Conservation (phyloP, 1,284 basidiomycete genomes). For the Volvariella surrecta region DNA sequence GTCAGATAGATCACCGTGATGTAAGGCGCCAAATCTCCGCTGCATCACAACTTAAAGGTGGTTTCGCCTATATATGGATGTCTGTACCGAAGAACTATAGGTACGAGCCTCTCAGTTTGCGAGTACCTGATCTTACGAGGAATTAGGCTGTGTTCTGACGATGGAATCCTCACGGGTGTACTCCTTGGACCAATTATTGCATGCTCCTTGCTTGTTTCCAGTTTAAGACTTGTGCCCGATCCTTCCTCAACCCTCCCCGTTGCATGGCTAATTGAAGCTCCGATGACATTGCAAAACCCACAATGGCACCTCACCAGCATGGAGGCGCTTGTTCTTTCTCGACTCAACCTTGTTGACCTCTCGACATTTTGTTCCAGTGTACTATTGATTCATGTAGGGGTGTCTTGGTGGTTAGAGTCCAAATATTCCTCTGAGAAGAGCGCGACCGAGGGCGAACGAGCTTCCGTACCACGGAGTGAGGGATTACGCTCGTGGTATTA, state of each 20-base stretch:
- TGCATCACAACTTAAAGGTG: constrained; percentile 28
- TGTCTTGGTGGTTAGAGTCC: constrained; percentile 67
- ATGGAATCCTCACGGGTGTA: constrained; percentile 76
- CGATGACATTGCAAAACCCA: constrained; percentile 38
- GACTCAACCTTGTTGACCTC: constrained; percentile 70
- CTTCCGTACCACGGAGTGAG: constrained; percentile 71
- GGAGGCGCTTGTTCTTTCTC: constrained; percentile 61
- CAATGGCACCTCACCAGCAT: constrained; percentile 33
- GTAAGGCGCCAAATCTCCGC: constrained; percentile 26
- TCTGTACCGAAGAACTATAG: constrained; percentile 83
- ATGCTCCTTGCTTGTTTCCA: constrained; percentile 50
- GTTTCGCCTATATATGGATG: constrained; percentile 76
- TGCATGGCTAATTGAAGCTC: constrained; percentile 73
- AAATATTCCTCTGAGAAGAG: constrained; percentile 34
- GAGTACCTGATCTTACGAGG: constrained; percentile 6
- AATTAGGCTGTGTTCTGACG: constrained; percentile 70
- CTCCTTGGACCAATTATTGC: constrained; percentile 74
- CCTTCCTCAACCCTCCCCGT: constrained; percentile 32
- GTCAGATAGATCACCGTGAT: constrained; percentile 36
- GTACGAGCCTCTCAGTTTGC: constrained; percentile 25
- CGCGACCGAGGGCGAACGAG: constrained; percentile 53
- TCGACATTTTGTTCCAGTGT: constrained; percentile 75
- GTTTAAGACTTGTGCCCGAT: constrained; percentile 28
- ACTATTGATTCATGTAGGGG: constrained; percentile 66
- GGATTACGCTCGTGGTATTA: constrained; percentile 52